Base-by-base conservation (phyloP, 2,329 filamentous ascomycete genomes). In the Ramichloridium luteum region DNA sequence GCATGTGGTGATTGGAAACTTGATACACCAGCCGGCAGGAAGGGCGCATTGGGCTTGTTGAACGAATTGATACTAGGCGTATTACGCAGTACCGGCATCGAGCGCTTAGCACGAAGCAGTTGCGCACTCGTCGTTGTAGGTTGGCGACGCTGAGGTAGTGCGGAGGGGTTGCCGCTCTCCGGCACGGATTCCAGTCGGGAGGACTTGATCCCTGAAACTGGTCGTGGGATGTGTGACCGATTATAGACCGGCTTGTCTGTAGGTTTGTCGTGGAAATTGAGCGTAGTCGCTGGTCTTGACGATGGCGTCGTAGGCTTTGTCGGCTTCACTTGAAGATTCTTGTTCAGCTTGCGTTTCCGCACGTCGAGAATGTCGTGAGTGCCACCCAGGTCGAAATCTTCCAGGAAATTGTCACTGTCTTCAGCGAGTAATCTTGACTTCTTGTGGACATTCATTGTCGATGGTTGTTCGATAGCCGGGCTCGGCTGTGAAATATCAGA, bases 121-220 rank as follows among this genome's bases (percentile, higher is more conserved):
- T 73, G 68, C 25, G 67, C 58, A 44, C 60, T 64, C 9, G 66
- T 67, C 2, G 67, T 66, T 11, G 64, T 67, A 9, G 63, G 61
- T 40, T 72, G 66, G 31, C 58, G 57, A 16, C 37, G 70, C 67
- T 33, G 74, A 68, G 34, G 73, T 61, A 43, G 79, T 60, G 58
- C 74, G 72, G 42, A 74, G 68, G 81, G 74, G 3, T 77, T 83
- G 30, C 85, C 85, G 43, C 77, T 85, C 59, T 96, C 88, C 23
- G 84, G 92, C 4, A 96, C 85, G 13, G 88, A 85, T 51, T 93
- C 88, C n/a, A 96, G 68, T 12, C 79, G 77, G 8, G 80, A 80
- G 9, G 42, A 36, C 32, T 60, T 60, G 13, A 48, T 53, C 11
- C 58, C 49, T 4, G 77, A 72, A 34, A 78, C 67, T 20, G 86